Conservation (phyloP, 2,329 filamentous ascomycete species). For the Xylariaceae sp. region DNA sequence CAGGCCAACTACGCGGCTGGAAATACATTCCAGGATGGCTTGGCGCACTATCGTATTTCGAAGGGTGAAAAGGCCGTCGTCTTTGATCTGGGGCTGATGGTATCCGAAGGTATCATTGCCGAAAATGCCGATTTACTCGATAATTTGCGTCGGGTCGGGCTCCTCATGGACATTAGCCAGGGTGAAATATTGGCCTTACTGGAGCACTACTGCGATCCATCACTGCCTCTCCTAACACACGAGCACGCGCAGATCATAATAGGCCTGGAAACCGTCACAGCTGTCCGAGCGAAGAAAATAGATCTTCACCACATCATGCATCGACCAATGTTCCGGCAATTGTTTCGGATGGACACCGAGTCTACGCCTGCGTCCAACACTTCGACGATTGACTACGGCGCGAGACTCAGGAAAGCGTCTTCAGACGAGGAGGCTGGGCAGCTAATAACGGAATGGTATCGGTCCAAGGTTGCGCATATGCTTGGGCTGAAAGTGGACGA, state of each 20-base stretch:
- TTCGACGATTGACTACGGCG: background rate
- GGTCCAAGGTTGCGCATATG: constrained; percentile 9
- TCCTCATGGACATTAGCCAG: constrained; percentile 11
- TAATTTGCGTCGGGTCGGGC: constrained; percentile 4
- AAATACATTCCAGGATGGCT: constrained; percentile 33
- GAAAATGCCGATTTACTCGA: constrained; percentile 7
- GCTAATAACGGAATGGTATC: constrained; percentile 2
- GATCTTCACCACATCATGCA: constrained; percentile 6
- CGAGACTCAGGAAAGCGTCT: background rate
- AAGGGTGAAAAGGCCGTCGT: constrained; percentile 4
- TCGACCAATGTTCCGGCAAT: constrained; percentile 9
- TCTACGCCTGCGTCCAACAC: background rate
- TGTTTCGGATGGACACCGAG: constrained; percentile 3
- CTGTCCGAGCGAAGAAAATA: constrained; percentile 6
- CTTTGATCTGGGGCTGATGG: constrained; percentile 11
- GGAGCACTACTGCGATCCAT: constrained; percentile 15
- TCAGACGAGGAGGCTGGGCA: background rate
- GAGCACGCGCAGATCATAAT: constrained; percentile 8
- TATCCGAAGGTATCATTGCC: constrained; percentile 8
- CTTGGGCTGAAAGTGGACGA: constrained; percentile 9
- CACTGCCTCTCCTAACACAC: background rate
- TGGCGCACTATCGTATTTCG: constrained; percentile 19
- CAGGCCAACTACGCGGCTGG: constrained; percentile 40
- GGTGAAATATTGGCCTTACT: constrained; percentile 1
- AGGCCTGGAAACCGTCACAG: constrained; percentile 1